Conservation (phyloP, 1,139 yeast species). For the Debaryomycetaceae sp. region DNA sequence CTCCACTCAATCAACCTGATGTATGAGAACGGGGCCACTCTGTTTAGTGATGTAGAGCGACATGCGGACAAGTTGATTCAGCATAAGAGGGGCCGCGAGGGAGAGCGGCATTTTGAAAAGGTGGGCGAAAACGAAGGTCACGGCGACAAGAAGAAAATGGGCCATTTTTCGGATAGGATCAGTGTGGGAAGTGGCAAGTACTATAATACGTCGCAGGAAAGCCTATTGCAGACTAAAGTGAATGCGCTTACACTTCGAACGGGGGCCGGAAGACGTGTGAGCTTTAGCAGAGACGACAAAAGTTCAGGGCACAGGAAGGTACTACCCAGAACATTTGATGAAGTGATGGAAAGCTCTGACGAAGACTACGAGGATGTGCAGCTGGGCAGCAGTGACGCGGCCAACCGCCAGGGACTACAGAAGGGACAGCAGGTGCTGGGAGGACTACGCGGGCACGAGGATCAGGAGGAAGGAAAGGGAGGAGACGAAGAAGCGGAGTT, state of each 20-base stretch:
- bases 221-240: conserved; percentile 15
- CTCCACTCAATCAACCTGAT: conserved; percentile 26
- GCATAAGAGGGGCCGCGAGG: conserved; percentile 3
- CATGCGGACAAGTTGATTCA: conserved; percentile 14
- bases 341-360: conserved; percentile 3
- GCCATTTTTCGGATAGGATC: background rate
- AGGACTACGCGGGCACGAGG: too few species aligned
- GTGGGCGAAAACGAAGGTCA: background rate
- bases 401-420: too few species aligned
- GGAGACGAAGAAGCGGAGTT: too few species aligned
- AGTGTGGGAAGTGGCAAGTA: background rate
- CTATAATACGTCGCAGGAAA: conserved; percentile 3
- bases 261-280: conserved; percentile 19
- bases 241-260: conserved; percentile 18
- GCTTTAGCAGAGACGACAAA: conserved; percentile 25
- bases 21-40: conserved; percentile 20
- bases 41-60: conserved; percentile 19
- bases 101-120: conserved; percentile 1
- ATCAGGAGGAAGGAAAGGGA: too few species aligned
- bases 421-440: too few species aligned
- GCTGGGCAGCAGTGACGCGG: too few species aligned
- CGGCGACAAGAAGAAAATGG: too few species aligned
- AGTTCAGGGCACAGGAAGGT: too few species aligned
- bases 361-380: conserved; percentile 1
- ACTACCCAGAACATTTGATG: conserved; percentile 1